A percentile compares a stretch with the other conserved stretches of the same genome.
Evolutionary conservation across 345 rosid genomes (phyloP).

Genomic region (Eucalyptus curtisii): DNA sequence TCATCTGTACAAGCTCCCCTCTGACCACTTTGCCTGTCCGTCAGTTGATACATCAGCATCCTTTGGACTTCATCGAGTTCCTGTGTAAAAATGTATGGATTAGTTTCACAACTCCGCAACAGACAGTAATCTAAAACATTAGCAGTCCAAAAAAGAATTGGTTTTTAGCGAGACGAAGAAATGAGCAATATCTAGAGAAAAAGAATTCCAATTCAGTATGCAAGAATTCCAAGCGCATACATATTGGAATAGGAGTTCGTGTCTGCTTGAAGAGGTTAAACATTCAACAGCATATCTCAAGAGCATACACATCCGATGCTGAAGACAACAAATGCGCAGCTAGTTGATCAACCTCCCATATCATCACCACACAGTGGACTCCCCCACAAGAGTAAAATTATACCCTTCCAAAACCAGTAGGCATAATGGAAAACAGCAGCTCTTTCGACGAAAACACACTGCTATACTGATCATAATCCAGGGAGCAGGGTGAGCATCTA

Average conservation of each 20-base stretch:
- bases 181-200: background rate
- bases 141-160: background rate
- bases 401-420: background rate
- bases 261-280: background rate
- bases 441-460: background rate
- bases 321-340: background rate
- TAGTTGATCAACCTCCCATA: background rate
- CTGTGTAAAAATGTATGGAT: background rate
- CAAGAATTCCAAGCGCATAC: background rate
- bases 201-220: background rate
- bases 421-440: background rate
- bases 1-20: background rate
- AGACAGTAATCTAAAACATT: background rate
- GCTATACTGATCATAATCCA: background rate
- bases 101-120: background rate
- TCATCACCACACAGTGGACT: background rate
- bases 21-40: background rate
- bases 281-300: background rate
- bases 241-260: background rate
- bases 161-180: background rate
- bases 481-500: background rate
- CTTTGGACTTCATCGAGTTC: background rate
- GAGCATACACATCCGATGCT: background rate
- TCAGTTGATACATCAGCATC: background rate
- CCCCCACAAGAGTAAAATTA: background rate